Percentiles rank a stretch among this genome's conserved stretches.
Evolutionary conservation across 2,329 filamentous ascomycete species (phyloP).

Genomic region (Pseudocercospora pini-densiflorae): DNA sequence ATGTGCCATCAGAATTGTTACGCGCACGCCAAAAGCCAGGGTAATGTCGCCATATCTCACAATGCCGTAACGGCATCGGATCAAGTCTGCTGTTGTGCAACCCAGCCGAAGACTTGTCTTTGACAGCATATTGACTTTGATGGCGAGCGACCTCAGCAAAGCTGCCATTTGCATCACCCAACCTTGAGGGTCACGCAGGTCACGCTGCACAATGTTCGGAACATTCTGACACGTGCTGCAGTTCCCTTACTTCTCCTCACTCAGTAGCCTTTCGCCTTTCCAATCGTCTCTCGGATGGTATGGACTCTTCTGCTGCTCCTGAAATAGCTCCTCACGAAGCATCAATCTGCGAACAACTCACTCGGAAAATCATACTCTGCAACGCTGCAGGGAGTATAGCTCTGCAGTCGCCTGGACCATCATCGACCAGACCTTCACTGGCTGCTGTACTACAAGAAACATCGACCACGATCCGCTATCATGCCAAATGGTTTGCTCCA

Average conservation of each 20-base stretch:
- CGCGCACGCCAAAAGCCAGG: not conserved
- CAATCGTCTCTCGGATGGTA: slow-evolving; percentile 13
- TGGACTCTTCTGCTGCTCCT: slow-evolving; percentile 1
- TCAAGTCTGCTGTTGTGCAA: not conserved
- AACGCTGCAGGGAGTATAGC: slow-evolving; percentile 6
- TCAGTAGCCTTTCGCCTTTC: slow-evolving; percentile 13
- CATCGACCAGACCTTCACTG: slow-evolving; percentile 12
- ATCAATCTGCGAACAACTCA: slow-evolving; percentile 31
- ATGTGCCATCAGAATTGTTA: slow-evolving; percentile 11
- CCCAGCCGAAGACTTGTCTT: not conserved
- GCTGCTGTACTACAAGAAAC: slow-evolving; percentile 30
- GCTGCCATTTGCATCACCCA: slow-evolving; percentile 3
- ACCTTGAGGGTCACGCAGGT: not conserved
- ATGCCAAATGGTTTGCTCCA: slow-evolving; percentile 41
- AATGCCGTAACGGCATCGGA: slow-evolving; percentile 6
- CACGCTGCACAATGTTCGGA: slow-evolving; percentile 1
- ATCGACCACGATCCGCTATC: slow-evolving; percentile 32
- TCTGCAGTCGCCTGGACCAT: slow-evolving; percentile 5
- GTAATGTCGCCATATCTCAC: not conserved
- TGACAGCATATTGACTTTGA: slow-evolving; percentile 5
- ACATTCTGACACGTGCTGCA: slow-evolving; percentile 14
- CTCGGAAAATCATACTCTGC: slow-evolving; percentile 23
- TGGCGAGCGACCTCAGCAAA: slow-evolving; percentile 5
- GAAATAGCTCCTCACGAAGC: slow-evolving; percentile 36
- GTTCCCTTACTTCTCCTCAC: slow-evolving; percentile 20